Percentiles rank a stretch among this genome's conserved stretches.
Conservation (phyloP, 805 yeast genomes). For the Candida bentonensis region DNA sequence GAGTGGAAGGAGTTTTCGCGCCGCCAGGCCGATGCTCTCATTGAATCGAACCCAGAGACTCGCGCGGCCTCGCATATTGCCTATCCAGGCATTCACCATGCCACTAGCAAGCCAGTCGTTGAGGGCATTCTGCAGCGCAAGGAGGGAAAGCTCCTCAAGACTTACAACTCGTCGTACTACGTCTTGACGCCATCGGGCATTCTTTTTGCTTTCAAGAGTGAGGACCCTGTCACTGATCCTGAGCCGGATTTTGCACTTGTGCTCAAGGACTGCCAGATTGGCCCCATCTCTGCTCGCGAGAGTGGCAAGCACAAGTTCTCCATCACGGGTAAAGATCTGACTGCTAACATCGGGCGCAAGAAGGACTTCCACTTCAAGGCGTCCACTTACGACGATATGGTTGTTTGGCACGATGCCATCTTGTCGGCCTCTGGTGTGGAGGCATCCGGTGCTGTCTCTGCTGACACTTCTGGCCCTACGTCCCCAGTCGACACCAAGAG, state of each 20-base stretch:
- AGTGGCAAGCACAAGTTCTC: slow-evolving; percentile 27
- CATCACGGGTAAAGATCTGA: slow-evolving; percentile 30
- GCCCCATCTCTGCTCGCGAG: slow-evolving; percentile 19
- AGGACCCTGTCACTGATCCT: slow-evolving; percentile 27
- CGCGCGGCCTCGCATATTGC: slow-evolving; percentile 24
- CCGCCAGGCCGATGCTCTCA: slow-evolving; percentile 21
- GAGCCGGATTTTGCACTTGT: slow-evolving; percentile 33
- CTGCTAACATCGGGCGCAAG: slow-evolving; percentile 18
- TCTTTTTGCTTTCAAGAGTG: slow-evolving; percentile 33
- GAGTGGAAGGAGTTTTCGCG: slow-evolving; percentile 33
- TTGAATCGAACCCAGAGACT: slow-evolving; percentile 23
- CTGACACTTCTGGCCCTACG: background rate
- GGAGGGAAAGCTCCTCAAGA: slow-evolving; percentile 29
- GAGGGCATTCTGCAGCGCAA: slow-evolving; percentile 35
- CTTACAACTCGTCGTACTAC: slow-evolving; percentile 29
- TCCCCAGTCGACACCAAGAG: slow-evolving; percentile 2
- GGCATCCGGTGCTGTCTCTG: slow-evolving; percentile 5
- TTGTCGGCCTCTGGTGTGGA: slow-evolving; percentile 10
- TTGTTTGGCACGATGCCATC: slow-evolving; percentile 32
- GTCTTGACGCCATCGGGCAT: slow-evolving; percentile 33
- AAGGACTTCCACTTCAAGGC: slow-evolving; percentile 30
- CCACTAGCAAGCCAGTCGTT: slow-evolving; percentile 29
- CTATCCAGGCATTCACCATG: slow-evolving; percentile 28
- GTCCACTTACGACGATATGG: slow-evolving; percentile 29
- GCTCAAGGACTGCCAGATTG: slow-evolving; percentile 33